Base-by-base conservation (phyloP, 192 early-diverging fungal species). In the Allomyces javanicus region DNA sequence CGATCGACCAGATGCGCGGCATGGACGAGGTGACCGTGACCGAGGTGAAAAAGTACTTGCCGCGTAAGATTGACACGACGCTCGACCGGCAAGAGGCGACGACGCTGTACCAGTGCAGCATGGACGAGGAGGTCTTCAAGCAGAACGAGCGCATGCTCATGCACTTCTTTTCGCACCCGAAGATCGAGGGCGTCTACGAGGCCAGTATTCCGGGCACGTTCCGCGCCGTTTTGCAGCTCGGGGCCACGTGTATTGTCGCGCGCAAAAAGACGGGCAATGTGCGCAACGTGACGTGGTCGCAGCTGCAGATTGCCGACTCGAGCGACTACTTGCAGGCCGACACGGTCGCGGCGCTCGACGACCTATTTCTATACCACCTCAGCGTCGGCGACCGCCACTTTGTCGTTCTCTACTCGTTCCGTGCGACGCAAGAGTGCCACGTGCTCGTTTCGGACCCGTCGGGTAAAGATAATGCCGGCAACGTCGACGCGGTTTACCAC, bases 101-200 rank as follows among this genome's bases (percentile, higher is more conserved):
- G 58, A 78, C 90, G 65, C 74, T 96, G 23, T 99, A 90, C 74
- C 81, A 84, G 72, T 79, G 92, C 68, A 76, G 72, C 25, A 91
- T 96, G 91, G 62, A 81, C 19, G 96, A 99, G 73, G 64, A 69
- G 9, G 80, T 86, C 19, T 99, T 84, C 73, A 81, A 78, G 21
- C 77, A 79, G 55, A 82, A 93, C 70, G 73, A 77, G 19, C 84
- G 83, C 66, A 79, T 87, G 67, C 86, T 93, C 75, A 72, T 83
- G 11, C 78, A 80, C 22, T 81, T 95, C 65, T 91, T 95, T 66
- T 89, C 85, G 67, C 86, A 94, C 72, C 87, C 92, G 24, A 77
- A 84, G 25, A 86, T 93, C 27, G 90, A 89, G 66, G 96, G 94
- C 44, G 89, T 96, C 9, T 99, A 99, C 71, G 96, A 99, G 79